phyloP scores from a whole-genome alignment of 352 stramenopile genomes.

The Phytophthora syringae region DNA sequence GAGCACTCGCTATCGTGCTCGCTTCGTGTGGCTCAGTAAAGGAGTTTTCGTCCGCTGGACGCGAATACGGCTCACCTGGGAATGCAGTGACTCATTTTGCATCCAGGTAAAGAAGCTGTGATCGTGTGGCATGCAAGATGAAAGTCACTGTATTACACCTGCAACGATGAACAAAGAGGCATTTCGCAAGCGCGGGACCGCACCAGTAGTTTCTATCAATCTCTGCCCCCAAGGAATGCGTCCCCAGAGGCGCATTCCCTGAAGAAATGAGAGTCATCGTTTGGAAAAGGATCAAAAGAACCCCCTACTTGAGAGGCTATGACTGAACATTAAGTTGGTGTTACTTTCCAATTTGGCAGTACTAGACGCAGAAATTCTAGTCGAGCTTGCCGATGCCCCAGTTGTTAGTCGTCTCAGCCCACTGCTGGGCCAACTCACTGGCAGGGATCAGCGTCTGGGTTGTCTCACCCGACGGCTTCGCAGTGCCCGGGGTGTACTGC shows the following conservation, averaged over 20 bases:
- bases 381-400: slow-evolving; percentile 34
- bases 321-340: slow-evolving; percentile 24
- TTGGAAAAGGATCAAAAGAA: too few relatives aligned
- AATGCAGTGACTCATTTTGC: slow-evolving; percentile 9
- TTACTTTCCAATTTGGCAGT: slow-evolving; percentile 21
- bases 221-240: too few relatives aligned
- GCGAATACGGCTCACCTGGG: background rate
- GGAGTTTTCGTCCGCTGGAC: background rate
- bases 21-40: background rate
- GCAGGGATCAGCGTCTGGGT: slow-evolving; percentile 6
- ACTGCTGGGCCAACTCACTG: background rate
- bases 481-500: slow-evolving; percentile 10
- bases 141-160: too few relatives aligned
- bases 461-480: slow-evolving; percentile 19
- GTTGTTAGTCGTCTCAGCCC: slow-evolving; percentile 21
- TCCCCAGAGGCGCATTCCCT: too few relatives aligned
- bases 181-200: too few relatives aligned
- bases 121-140: too few relatives aligned
- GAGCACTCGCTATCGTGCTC: background rate
- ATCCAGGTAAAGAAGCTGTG: slow-evolving; percentile 29
- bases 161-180: too few relatives aligned
- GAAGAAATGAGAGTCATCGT: too few relatives aligned
- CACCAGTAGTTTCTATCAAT: too few relatives aligned
- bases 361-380: slow-evolving; percentile 12
- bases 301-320: too few relatives aligned